Evolutionary conservation across 192 early-diverging fungal species (phyloP), one percentile per base, ranked within the genome.

Genomic region (Umbelopsis sp.): DNA sequence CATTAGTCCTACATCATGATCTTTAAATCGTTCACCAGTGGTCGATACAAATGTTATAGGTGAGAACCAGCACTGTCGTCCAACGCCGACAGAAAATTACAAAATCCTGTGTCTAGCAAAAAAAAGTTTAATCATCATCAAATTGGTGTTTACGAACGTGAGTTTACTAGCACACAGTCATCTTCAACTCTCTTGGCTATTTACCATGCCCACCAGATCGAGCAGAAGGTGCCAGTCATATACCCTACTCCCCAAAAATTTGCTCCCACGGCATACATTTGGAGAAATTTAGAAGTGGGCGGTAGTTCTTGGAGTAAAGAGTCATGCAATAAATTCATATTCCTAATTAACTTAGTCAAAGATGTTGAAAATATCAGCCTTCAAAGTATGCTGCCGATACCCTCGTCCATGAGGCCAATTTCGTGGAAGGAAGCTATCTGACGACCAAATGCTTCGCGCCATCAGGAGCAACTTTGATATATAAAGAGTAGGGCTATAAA

Each of bases 361-460:
- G 52, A 54, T 54, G 52, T 54, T 54, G 52, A 54, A 54, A 54
- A 54, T 54, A 54, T 54, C 52, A 54, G 52, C 52, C 52, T 54
- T 54, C 26, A 21, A 54, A 54, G 26, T 8, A 8, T 54, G 5
- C 52, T 54, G 52, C 52, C 52, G 52, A 54, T 54, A 54, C 52
- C 26, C 52, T n/a, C 52, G 52, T 54, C 52, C 5, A 54, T 54
- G 52, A 10, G 52, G 52, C 52, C 52, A 10, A 54, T 54, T 54
- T 54, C 52, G 52, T 54, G 52, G 52, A 54, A 54, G 52, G 52
- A 54, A 54, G 52, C 52, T 54, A 54, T 54, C 52, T 54, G 52
- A 54, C 52, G 52, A 54, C 52, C 52, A 54, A 54, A 5, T 54
- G 52, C 52, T 5, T 54, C 6, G 52, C 52, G 26, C 20, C 52